phyloP scores from a whole-genome alignment of 345 rosid species.

The Euclidium syriacum region DNA sequence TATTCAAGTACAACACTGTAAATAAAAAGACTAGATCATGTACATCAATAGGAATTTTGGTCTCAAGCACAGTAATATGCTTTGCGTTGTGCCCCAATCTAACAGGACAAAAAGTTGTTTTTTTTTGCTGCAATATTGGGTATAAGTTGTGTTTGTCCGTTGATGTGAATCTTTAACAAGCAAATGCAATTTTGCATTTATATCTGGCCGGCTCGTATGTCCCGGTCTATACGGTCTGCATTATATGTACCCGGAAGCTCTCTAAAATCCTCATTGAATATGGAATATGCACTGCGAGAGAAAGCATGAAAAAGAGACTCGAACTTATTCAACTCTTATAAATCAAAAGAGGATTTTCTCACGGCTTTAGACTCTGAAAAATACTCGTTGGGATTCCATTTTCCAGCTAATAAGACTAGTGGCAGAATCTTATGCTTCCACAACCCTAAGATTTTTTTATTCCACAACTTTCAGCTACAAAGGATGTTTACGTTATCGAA shows the following conservation, averaged over 20 bases:
- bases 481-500: background rate
- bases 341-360: slow-evolving; percentile 2
- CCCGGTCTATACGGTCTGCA: slow-evolving; percentile 76
- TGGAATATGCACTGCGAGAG: slow-evolving; percentile 69
- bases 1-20: slow-evolving; percentile 13
- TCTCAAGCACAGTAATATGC: slow-evolving; percentile 10
- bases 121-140: slow-evolving; percentile 7
- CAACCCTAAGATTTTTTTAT: slow-evolving; percentile 4
- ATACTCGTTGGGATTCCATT: slow-evolving; percentile 1
- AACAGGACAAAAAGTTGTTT: slow-evolving; percentile 9
- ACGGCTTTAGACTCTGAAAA: slow-evolving; percentile 2
- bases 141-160: background rate
- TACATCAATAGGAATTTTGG: slow-evolving; percentile 17
- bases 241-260: slow-evolving; percentile 92
- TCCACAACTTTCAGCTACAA: background rate
- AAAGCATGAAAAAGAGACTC: slow-evolving; percentile 5
- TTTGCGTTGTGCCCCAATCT: slow-evolving; percentile 14
- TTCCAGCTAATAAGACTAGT: slow-evolving; percentile 26
- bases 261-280: slow-evolving; percentile 84
- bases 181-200: slow-evolving; percentile 27
- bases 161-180: slow-evolving; percentile 6
- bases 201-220: slow-evolving; percentile 69
- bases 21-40: slow-evolving; percentile 11
- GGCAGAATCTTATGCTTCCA: slow-evolving; percentile 27
- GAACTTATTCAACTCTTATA: slow-evolving; percentile 13